phyloP scores from a whole-genome alignment of 805 yeast genomes.

The Yarrowia hollandica region DNA sequence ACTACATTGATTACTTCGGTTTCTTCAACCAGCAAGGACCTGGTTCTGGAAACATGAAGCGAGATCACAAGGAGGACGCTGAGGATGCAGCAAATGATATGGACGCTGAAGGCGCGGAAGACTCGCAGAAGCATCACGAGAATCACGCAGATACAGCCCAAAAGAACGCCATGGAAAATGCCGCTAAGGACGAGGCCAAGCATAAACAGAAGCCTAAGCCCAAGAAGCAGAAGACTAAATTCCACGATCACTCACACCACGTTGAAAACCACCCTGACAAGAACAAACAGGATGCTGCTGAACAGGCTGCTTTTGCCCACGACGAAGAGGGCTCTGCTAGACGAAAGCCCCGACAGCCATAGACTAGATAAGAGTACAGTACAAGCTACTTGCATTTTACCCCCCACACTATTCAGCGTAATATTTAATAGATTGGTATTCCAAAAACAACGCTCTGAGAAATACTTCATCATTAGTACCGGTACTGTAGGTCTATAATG shows the following conservation, averaged over 20 bases:
- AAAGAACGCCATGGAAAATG: slow-evolving; percentile 9
- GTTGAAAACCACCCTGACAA: slow-evolving; percentile 4
- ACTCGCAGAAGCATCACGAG: neutral
- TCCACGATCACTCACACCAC: slow-evolving; percentile 11
- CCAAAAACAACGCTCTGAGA: too few species aligned
- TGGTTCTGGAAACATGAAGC: neutral
- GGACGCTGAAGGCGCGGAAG: slow-evolving; percentile 16
- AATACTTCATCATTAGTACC: too few species aligned
- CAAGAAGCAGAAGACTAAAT: neutral
- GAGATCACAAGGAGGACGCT: neutral
- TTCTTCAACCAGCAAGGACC: slow-evolving; percentile 24
- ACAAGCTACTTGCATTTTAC: too few species aligned
- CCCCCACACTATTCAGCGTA: too few species aligned
- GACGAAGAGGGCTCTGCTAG: slow-evolving; percentile 14
- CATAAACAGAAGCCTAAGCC: neutral
- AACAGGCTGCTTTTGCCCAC: slow-evolving; percentile 5
- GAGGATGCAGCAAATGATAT: slow-evolving; percentile 9
- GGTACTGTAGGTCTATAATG: too few species aligned
- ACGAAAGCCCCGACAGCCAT: slow-evolving; percentile 8
- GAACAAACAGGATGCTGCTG: slow-evolving; percentile 1
- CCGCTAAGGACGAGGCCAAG: neutral
- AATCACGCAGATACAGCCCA: slow-evolving; percentile 10
- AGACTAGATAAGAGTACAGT: slow-evolving; percentile 13
- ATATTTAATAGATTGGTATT: too few species aligned
- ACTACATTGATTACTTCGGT: slow-evolving; percentile 21